Conservation (phyloP, 2,329 filamentous ascomycete species). For the Ceratocystis albifundus region DNA sequence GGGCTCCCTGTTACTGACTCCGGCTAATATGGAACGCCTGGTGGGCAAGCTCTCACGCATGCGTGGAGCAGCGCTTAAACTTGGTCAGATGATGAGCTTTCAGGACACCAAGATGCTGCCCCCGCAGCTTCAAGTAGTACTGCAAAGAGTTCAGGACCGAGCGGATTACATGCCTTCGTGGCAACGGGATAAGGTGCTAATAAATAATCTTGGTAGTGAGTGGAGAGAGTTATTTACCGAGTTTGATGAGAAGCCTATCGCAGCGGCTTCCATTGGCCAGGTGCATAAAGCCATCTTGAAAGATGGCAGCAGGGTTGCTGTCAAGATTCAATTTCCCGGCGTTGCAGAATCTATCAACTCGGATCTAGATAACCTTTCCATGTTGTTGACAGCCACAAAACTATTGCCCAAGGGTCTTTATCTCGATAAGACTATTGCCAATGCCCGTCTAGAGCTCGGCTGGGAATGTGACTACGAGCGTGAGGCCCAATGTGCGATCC, state of each 20-base stretch:
- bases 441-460: constrained; percentile 77
- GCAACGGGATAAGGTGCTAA: constrained; percentile 76
- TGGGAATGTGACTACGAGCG: constrained; percentile 97
- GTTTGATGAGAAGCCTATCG: constrained; percentile 86
- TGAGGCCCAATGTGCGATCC: constrained; percentile 68
- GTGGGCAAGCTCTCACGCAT: constrained; percentile 89
- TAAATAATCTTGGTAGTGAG: constrained; percentile 62
- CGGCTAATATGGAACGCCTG: constrained; percentile 82
- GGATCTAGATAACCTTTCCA: constrained; percentile 82
- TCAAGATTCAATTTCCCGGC: constrained; percentile 96
- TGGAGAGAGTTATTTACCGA: constrained; percentile 75
- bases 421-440: constrained; percentile 93
- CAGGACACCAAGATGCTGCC: constrained; percentile 96
- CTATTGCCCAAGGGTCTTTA: constrained; percentile 86
- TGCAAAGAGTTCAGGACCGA: constrained; percentile 89
- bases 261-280: constrained; percentile 92
- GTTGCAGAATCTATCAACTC: constrained; percentile 94
- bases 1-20: constrained; percentile 70
- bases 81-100: constrained; percentile 97
- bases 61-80: constrained; percentile 90
- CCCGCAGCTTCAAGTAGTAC: constrained; percentile 69
- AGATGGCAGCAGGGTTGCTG: constrained; percentile 66
- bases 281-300: constrained; percentile 78
- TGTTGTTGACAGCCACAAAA: constrained; percentile 81
- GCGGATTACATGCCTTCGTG: constrained; percentile 97